Conservation (phyloP, 2,329 filamentous ascomycete genomes). For the Trichoderma citrinoviride region DNA sequence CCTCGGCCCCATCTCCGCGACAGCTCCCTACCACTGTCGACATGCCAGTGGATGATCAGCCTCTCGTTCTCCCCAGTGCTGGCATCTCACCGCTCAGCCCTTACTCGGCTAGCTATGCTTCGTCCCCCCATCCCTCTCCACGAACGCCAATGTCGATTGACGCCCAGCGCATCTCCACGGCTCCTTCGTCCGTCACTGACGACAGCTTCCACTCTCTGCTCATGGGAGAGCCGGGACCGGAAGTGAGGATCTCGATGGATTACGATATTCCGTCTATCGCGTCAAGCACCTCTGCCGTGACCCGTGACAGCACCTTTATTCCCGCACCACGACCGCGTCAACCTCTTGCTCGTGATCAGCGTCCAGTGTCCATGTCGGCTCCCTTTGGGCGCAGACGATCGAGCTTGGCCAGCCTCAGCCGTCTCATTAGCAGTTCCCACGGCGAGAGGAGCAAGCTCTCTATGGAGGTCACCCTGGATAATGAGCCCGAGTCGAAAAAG, state of each 20-base stretch:
- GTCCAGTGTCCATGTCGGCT: constrained; percentile 60
- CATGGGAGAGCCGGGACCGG: constrained; percentile 71
- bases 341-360: constrained; percentile 51
- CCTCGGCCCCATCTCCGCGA: constrained; percentile 41
- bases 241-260: constrained; percentile 67
- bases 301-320: constrained; percentile 59
- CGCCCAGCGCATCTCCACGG: constrained; percentile 69
- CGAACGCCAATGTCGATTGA: constrained; percentile 68
- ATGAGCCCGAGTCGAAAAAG: constrained; percentile 54
- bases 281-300: constrained; percentile 75
- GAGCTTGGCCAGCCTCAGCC: constrained; percentile 73
- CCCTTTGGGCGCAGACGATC: constrained; percentile 68
- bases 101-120: constrained; percentile 60
- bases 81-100: constrained; percentile 58
- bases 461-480: constrained; percentile 60
- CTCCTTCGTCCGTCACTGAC: constrained; percentile 70
- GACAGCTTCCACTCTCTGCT: constrained; percentile 68
- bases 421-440: constrained; percentile 71
- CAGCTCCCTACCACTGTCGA: constrained; percentile 44
- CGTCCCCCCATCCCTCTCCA: constrained; percentile 65
- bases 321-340: constrained; percentile 48
- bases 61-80: constrained; percentile 43
- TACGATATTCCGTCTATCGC: constrained; percentile 69
- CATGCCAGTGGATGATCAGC: constrained; percentile 49
- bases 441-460: constrained; percentile 73